Percentiles rank a stretch among this genome's conserved stretches.
Evolutionary conservation across 352 stramenopile genomes (phyloP).

Genomic region (Globisporangium orthogonon): DNA sequence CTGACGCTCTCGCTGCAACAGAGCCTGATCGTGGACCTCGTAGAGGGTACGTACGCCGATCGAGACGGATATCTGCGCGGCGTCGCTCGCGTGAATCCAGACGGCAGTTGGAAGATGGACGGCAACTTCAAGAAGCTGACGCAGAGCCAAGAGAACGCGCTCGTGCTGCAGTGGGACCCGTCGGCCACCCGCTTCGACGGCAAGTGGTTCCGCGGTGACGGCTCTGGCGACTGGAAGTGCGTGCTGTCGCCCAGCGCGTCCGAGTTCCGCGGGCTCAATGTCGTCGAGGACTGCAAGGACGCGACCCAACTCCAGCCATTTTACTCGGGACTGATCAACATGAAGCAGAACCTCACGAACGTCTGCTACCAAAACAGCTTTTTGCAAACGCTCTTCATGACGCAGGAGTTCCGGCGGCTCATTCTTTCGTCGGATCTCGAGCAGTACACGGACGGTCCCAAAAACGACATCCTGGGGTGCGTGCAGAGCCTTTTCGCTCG

Average conservation of each 20-base stretch:
- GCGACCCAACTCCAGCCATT: conserved; percentile 47
- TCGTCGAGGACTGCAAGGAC: conserved; percentile 28
- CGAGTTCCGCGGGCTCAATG: conserved; percentile 63
- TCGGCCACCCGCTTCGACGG: conserved; percentile 57
- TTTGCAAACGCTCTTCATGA: conserved; percentile 85
- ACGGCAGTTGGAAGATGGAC: conserved; percentile 63
- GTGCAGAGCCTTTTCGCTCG: conserved; percentile 73
- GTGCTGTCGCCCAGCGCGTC: conserved; percentile 33
- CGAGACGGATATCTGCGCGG: conserved; percentile 63
- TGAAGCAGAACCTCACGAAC: conserved; percentile 87
- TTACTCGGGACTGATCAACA: conserved; percentile 84
- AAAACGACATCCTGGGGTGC: conserved; percentile 37
- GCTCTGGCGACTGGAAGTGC: conserved; percentile 77
- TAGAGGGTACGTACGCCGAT: conserved; percentile 68
- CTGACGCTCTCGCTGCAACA: conserved; percentile 39
- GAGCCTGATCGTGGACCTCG: conserved; percentile 50
- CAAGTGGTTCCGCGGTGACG: conserved; percentile 83
- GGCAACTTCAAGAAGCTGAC: conserved; percentile 62
- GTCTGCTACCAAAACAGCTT: conserved; percentile 91
- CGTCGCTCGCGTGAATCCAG: conserved; percentile 34
- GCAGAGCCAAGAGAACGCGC: conserved; percentile 67
- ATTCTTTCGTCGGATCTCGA: conserved; percentile 53
- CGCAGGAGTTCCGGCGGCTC: conserved; percentile 68
- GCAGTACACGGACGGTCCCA: conserved; percentile 26
- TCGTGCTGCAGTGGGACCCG: conserved; percentile 58